Evolutionary conservation across 768 basidiomycete genomes (phyloP).

Genomic region (Lepiota brunneoincarnata): DNA sequence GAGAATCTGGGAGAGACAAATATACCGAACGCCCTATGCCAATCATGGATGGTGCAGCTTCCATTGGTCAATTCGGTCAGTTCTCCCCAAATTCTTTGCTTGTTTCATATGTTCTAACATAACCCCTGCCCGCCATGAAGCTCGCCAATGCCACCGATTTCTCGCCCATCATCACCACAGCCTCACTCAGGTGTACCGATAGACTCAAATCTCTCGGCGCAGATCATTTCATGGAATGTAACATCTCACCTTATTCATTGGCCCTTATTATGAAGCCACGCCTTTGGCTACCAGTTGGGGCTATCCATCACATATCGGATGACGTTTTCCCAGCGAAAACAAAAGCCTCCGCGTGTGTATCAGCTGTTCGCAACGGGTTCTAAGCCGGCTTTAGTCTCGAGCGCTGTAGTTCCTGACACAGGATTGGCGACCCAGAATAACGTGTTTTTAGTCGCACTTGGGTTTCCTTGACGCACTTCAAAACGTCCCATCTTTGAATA

Average conservation of each 20-base stretch:
- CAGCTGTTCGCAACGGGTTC: too few species aligned
- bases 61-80: conserved; percentile 26
- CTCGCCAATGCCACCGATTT: conserved; percentile 38
- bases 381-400: too few species aligned
- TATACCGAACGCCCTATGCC: conserved; percentile 12
- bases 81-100: not conserved
- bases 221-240: conserved; percentile 34
- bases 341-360: too few species aligned
- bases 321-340: too few species aligned
- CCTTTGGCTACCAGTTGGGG: too few species aligned
- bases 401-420: too few species aligned
- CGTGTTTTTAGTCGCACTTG: too few species aligned
- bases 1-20: too few species aligned
- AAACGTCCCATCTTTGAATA: too few species aligned
- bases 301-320: too few species aligned
- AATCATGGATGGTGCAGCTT: conserved; percentile 25
- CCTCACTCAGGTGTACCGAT: conserved; percentile 25
- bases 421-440: too few species aligned
- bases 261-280: not conserved
- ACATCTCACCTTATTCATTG: conserved; percentile 5
- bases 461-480: too few species aligned
- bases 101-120: conserved; percentile 21
- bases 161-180: conserved; percentile 37
- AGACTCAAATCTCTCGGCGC: conserved; percentile 33
- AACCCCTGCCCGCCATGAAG: conserved; percentile 31